Percentiles rank a stretch among this genome's conserved stretches.
phyloP scores from a whole-genome alignment of 495 filamentous ascomycete species.

The Aspergillus incahuasiensis region DNA sequence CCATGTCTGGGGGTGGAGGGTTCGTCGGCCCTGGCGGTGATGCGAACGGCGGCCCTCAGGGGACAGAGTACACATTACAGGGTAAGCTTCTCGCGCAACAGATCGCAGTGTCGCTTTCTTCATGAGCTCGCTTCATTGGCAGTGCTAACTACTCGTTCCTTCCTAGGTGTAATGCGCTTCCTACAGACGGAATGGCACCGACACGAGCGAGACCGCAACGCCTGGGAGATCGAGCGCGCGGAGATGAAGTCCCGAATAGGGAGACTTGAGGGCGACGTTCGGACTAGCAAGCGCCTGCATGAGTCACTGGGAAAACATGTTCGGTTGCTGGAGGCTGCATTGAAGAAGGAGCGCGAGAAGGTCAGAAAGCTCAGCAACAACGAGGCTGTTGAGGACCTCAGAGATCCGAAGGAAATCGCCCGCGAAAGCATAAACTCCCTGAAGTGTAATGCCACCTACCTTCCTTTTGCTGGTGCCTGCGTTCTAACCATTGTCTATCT shows the following conservation, averaged over 20 bases:
- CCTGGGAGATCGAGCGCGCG: slow-evolving; percentile 97
- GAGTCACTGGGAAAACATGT: slow-evolving; percentile 87
- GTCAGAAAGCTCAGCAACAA: slow-evolving; percentile 41
- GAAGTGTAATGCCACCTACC: slow-evolving; percentile 29
- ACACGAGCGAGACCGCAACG: slow-evolving; percentile 95
- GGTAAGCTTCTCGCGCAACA: slow-evolving; percentile 47
- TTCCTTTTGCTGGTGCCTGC: background rate
- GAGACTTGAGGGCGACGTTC: slow-evolving; percentile 82
- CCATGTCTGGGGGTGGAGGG: slow-evolving; percentile 62
- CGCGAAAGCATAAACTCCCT: slow-evolving; percentile 39
- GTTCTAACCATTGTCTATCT: slow-evolving; percentile 9
- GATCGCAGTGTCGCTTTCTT: background rate
- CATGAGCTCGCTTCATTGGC: background rate
- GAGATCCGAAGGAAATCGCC: slow-evolving; percentile 41
- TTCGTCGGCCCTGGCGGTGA: slow-evolving; percentile 52
- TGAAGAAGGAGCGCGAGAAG: slow-evolving; percentile 68
- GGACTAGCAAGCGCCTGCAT: slow-evolving; percentile 78
- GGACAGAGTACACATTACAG: slow-evolving; percentile 98
- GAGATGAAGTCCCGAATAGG: slow-evolving; percentile 99
- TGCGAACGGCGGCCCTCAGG: slow-evolving; percentile 58
- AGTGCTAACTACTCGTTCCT: slow-evolving; percentile 8
- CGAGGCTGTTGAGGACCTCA: slow-evolving; percentile 43
- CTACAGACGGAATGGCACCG: slow-evolving; percentile 99
- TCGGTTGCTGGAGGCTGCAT: slow-evolving; percentile 79
- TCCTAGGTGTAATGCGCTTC: slow-evolving; percentile 94